These are phyloP conservation scores for Aspergillus indologenus DNA, from an alignment of 495 filamentous ascomycete genomes.

Conservation along the genomic window DNA sequence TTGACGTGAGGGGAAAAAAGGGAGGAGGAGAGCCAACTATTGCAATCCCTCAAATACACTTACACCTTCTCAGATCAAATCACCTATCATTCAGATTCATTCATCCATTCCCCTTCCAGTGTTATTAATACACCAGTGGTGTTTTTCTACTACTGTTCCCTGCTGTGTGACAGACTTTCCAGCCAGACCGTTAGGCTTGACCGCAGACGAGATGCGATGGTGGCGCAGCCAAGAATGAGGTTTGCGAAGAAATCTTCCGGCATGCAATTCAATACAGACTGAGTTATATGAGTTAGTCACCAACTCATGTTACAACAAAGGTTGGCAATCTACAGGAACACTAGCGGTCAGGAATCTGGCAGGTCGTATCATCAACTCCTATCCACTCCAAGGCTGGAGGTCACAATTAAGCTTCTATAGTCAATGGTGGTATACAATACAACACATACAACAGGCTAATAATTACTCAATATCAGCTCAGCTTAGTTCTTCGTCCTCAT, in stretches of 20 bases:
- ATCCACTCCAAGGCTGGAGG: not conserved
- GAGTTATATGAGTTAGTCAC: too few relatives aligned
- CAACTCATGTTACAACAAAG: not conserved
- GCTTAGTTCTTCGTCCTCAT: conserved; percentile 55
- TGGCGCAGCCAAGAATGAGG: not conserved
- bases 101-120: not conserved
- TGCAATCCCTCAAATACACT: not conserved
- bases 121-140: not conserved
- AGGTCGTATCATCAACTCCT: not conserved
- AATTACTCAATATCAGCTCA: not conserved
- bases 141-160: conserved; percentile 4
- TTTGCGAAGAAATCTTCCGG: not conserved
- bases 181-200: conserved; percentile 2
- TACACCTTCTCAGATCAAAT: not conserved
- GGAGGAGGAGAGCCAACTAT: not conserved
- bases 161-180: not conserved
- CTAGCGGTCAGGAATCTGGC: not conserved
- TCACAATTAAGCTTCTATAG: not conserved
- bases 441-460: not conserved
- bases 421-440: not conserved
- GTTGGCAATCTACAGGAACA: not conserved
- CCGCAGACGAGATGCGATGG: not conserved
- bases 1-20: conserved; percentile 13
- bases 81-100: not conserved
- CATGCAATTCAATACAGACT: not conserved